phyloP scores from a whole-genome alignment of 768 basidiomycete species.

The Suillus decipiens region DNA sequence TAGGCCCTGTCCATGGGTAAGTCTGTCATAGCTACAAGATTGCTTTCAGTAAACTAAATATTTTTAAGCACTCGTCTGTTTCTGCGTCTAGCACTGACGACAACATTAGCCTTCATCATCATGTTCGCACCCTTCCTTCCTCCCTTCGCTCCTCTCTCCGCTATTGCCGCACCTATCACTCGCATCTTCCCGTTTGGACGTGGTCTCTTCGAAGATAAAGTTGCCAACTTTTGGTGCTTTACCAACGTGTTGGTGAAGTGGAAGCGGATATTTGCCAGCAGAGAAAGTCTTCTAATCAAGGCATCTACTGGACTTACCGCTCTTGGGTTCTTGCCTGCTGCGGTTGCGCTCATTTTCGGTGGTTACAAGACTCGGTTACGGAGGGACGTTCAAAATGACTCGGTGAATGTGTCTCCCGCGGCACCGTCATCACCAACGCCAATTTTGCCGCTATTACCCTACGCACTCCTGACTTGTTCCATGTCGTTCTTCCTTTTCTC shows the following conservation, averaged over 20 bases:
- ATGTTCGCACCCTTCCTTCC: conserved; percentile 83
- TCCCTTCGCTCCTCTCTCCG: conserved; percentile 52
- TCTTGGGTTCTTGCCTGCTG: conserved; percentile 68
- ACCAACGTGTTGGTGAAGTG: conserved; percentile 84
- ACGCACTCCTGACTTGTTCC: conserved; percentile 76
- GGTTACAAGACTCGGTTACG: conserved; percentile 34
- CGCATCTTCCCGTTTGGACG: conserved; percentile 92
- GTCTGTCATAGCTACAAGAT: conserved; percentile 20
- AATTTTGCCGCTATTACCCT: conserved; percentile 71
- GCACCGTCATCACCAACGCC: conserved; percentile 39
- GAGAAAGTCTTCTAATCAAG: conserved; percentile 56
- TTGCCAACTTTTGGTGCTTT: conserved; percentile 98
- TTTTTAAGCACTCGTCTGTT: conserved; percentile 51
- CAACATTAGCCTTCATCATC: conserved; percentile 59
- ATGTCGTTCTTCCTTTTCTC: conserved; percentile 97
- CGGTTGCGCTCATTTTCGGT: conserved; percentile 44
- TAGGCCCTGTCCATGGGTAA: conserved; percentile 74
- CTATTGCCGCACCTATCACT: conserved; percentile 62
- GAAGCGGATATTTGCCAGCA: conserved; percentile 44
- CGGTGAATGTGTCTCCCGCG: conserved; percentile 2
- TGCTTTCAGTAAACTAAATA: conserved; percentile 11
- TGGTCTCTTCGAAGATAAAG: conserved; percentile 93
- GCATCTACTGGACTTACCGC: conserved; percentile 68
- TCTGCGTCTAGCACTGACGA: conserved; percentile 62
- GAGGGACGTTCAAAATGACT: conserved; percentile 7